These are phyloP conservation scores for Fraxinus baroniana DNA, from an alignment of 305 asterid genomes.

Conservation along the genomic window DNA sequence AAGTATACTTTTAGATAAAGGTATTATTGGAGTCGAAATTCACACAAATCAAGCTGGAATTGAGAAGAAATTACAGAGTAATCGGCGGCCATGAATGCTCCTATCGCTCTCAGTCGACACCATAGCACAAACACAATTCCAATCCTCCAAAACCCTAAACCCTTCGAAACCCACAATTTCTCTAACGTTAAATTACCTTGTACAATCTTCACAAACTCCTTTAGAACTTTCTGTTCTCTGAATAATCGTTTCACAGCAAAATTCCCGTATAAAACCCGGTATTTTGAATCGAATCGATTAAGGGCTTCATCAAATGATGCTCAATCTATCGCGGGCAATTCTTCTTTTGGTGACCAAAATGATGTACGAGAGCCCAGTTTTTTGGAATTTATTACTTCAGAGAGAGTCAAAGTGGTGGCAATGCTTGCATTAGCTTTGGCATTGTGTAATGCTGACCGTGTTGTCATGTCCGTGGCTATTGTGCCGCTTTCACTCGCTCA, in stretches of 20 bases:
- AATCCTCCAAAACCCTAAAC: conserved; percentile 27
- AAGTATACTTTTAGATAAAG: not conserved
- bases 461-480: conserved; percentile 93
- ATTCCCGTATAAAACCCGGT: conserved; percentile 16
- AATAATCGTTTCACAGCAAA: not conserved
- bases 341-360: conserved; percentile 23
- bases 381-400: conserved; percentile 87
- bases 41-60: not conserved
- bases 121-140: conserved; percentile 34
- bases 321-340: conserved; percentile 36
- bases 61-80: not conserved
- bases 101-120: conserved; percentile 28
- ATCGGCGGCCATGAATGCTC: conserved; percentile 16
- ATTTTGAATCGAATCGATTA: conserved; percentile 19
- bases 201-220: conserved; percentile 16
- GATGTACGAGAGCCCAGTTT: conserved; percentile 45
- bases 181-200: conserved; percentile 14
- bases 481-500: conserved; percentile 73
- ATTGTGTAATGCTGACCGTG: conserved; percentile 92
- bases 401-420: conserved; percentile 92
- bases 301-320: conserved; percentile 51
- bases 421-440: conserved; percentile 92
- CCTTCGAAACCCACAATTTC: conserved; percentile 5
- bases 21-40: not conserved
- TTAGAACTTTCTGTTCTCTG: conserved; percentile 21